Evolutionary conservation across 1,139 yeast species (phyloP).

Genomic region (Candida labiduridarum): DNA sequence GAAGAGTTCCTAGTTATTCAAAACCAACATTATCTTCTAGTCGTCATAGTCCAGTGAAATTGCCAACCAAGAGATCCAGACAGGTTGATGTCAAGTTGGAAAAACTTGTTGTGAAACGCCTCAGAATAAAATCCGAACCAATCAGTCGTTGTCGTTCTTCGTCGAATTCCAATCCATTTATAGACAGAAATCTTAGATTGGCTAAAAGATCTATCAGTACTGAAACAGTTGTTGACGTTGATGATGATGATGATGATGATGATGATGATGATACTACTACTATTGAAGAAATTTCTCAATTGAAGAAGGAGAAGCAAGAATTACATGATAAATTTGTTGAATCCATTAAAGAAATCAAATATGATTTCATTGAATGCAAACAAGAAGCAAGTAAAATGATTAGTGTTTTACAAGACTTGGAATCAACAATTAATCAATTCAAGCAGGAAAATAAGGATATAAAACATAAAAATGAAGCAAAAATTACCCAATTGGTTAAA

Average conservation of each 20-base stretch:
- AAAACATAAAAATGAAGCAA: not conserved
- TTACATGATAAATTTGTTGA: slow-evolving; percentile 8
- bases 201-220: slow-evolving; percentile 1
- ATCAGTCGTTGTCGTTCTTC: slow-evolving; percentile 2
- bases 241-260: not conserved
- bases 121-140: not conserved
- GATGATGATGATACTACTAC: too few relatives aligned
- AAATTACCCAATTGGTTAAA: not conserved
- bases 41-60: slow-evolving; percentile 10
- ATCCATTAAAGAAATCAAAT: slow-evolving; percentile 11
- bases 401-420: slow-evolving; percentile 4
- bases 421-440: slow-evolving; percentile 4
- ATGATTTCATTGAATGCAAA: slow-evolving; percentile 11
- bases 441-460: not conserved
- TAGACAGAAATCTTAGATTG: slow-evolving; percentile 3
- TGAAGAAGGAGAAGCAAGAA: slow-evolving; percentile 5
- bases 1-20: slow-evolving; percentile 30
- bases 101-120: not conserved
- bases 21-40: slow-evolving; percentile 29
- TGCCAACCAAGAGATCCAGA: slow-evolving; percentile 10
- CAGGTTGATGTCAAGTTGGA: not conserved
- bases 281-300: not conserved
- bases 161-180: slow-evolving; percentile 3
- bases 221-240: slow-evolving; percentile 1
- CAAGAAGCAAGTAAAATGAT: slow-evolving; percentile 7